Evolutionary conservation across 2,329 filamentous ascomycete species (phyloP), one percentile per base, ranked within the genome.

Genomic region (Fusarium mundagurra): DNA sequence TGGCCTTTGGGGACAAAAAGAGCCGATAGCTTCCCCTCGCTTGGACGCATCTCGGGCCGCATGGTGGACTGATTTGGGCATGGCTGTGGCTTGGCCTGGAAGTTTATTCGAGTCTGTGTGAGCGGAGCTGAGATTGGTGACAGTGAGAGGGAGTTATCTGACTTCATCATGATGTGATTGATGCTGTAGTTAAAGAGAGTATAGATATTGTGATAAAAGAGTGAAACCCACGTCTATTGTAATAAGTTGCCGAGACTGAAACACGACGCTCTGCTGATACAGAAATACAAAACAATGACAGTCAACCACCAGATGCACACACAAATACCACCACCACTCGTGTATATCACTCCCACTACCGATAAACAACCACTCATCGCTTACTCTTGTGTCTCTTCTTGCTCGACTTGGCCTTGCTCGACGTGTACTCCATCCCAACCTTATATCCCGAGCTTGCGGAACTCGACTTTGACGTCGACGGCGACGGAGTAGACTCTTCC

Each of bases 361-460:
- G 22, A 24, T 5, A 18, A 14, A 18, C 5, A 33, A 17, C 22
- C 20, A 16, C 38, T 36, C 65, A 71, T 31, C 75, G 70, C 58
- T 78, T 79, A 12, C 69, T 71, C 65, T 79, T 80, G 65, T 75
- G 73, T 16, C 76, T 66, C 58, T 76, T 80, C 71, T 81, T 80
- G 61, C 73, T 72, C 17, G 76, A 72, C 72, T 79, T 77, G 47
- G 72, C 54, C 68, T 77, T 79, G 66, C 71, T 79, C 39, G 77
- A 74, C 33, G 77, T 71, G 54, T 80, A 79, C 41, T 82, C 80
- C 45, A 82, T 54, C 47, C 77, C 79, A 34, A 80, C 74, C 34
- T 74, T 78, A 64, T 81, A 82, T 43, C 74, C 67, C 41, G 75
- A 73, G 34, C 67, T 69, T 34, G 67, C 54, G 51, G 76, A 77